phyloP scores from a whole-genome alignment of 106 monocot species.

The Platanthera zijinensis region DNA sequence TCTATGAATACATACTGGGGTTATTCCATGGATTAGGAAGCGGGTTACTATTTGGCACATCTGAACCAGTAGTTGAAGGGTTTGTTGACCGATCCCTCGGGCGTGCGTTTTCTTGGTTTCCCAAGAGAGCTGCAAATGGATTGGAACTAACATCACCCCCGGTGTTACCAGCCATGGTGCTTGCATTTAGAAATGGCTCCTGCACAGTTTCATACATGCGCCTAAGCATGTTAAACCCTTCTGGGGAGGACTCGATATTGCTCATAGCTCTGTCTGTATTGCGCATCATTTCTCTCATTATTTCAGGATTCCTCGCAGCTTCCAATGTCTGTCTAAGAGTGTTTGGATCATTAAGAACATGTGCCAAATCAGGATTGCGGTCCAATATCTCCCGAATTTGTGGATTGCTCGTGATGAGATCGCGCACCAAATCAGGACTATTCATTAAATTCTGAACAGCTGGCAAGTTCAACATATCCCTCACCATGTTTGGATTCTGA shows the following conservation, averaged over 20 bases:
- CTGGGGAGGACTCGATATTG: slow-evolving; percentile 95
- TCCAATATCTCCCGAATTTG: slow-evolving; percentile 96
- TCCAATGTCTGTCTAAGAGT: slow-evolving; percentile 84
- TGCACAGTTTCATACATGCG: slow-evolving; percentile 98
- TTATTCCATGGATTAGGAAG: slow-evolving; percentile 91
- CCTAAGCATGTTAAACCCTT: slow-evolving; percentile 98
- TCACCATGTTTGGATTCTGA: slow-evolving; percentile 89
- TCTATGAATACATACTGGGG: slow-evolving; percentile 27
- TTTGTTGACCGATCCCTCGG: slow-evolving; percentile 35
- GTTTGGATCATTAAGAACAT: slow-evolving; percentile 89
- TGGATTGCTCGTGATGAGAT: slow-evolving; percentile 92
- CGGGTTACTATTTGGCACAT: slow-evolving; percentile 45
- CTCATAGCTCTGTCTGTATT: slow-evolving; percentile 99
- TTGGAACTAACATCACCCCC: slow-evolving; percentile 45
- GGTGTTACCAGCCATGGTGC: slow-evolving; percentile 69
- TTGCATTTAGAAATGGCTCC: slow-evolving; percentile 94
- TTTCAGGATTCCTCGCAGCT: slow-evolving; percentile 90
- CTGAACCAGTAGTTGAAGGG: slow-evolving; percentile 38
- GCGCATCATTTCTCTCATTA: slow-evolving; percentile 99
- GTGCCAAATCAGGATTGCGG: slow-evolving; percentile 90
- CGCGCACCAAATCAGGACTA: slow-evolving; percentile 81
- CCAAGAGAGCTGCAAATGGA: slow-evolving; percentile 73
- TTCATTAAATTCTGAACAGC: slow-evolving; percentile 78
- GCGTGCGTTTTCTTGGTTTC: slow-evolving; percentile 38
- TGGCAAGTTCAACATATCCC: slow-evolving; percentile 90